Evolutionary conservation across 305 asterid species (phyloP), one percentile per base, ranked within the genome.

Genomic region (Solanum aculeatissimum): DNA sequence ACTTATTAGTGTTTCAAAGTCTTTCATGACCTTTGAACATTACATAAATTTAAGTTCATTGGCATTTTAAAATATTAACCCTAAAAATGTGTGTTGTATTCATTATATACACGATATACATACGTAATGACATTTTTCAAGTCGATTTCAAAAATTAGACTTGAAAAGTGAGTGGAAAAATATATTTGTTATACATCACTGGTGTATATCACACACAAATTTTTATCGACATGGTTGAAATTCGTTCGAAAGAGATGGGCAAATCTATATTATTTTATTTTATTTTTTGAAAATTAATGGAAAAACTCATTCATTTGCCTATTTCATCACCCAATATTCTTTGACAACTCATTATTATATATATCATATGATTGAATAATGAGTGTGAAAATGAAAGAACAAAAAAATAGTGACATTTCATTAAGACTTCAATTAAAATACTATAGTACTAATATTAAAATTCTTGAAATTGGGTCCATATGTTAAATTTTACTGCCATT

Each of bases 401-500:
- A 18, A 4, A 74, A 74, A 25, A 71, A 71, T 4, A 72, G n/a
- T 12, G 43, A 47, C 60, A 47, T 25, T 47, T 74, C 23, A 74
- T 21, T 45, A 45, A 51, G 81, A 47, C 60, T 45, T 74, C 60
- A 47, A 74, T 47, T 15, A 74, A 25, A 84, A 40, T 32, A 23
- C 21, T 58, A 35, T 35, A 23, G 25, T 55, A 55, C 62, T 38
- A 13, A 43, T 29, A 74, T 23, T 32, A 83, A n/a, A n/a, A 32
- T 80, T 69, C 77, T 25, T 13, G 45, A 54, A 81, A 90, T 85
- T 87, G 65, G 90, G 92, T 86, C 90, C 91, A 88, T 83, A 81
- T 65, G 83, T 84, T 49, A 55, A 77, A 23, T 55, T 86, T 86
- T 65, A 68, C 75, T 88, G 87, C 74, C 85, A 83, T 89, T 89